phyloP scores from a whole-genome alignment of 176 grass and related monocot species.

The Ananas comosus region DNA sequence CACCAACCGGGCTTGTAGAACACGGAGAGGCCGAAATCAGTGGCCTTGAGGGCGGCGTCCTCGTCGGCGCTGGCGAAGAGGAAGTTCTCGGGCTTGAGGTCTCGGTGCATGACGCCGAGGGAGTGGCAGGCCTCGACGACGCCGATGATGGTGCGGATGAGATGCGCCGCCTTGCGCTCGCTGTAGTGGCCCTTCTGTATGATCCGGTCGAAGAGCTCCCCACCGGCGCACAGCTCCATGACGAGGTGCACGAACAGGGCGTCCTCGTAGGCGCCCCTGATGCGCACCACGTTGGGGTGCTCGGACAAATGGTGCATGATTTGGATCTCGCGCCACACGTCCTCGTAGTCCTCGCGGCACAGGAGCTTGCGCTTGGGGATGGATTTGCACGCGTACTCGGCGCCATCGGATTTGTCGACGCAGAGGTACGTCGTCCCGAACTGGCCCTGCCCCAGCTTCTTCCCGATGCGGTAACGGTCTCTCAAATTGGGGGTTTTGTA shows the following conservation, averaged over 20 bases:
- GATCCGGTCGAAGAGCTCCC: constrained; percentile 93
- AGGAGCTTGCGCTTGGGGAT: constrained; percentile 96
- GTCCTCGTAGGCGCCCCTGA: constrained; percentile 79
- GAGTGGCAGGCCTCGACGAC: constrained; percentile 94
- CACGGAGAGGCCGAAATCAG: constrained; percentile 91
- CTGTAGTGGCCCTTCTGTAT: constrained; percentile 90
- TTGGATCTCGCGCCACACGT: constrained; percentile 68
- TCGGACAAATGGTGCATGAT: constrained; percentile 62
- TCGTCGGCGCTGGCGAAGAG: constrained; percentile 59
- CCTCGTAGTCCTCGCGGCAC: constrained; percentile 92
- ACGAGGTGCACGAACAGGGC: constrained; percentile 92
- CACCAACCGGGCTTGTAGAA: constrained; percentile 83
- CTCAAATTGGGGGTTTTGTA: constrained; percentile 79
- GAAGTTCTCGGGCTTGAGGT: constrained; percentile 98
- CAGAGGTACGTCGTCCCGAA: constrained; percentile 96
- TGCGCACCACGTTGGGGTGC: constrained; percentile 83
- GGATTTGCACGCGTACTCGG: constrained; percentile 86
- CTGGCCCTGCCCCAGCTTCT: constrained; percentile 95
- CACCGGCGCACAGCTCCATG: constrained; percentile 93
- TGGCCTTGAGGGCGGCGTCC: constrained; percentile 86
- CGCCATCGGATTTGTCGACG: constrained; percentile 54
- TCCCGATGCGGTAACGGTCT: constrained; percentile 86
- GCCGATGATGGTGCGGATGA: constrained; percentile 77
- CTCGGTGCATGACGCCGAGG: constrained; percentile 90
- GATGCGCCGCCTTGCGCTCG: constrained; percentile 60